Conservation (phyloP, 208 protist genomes). For the Leishmania guyanensis region DNA sequence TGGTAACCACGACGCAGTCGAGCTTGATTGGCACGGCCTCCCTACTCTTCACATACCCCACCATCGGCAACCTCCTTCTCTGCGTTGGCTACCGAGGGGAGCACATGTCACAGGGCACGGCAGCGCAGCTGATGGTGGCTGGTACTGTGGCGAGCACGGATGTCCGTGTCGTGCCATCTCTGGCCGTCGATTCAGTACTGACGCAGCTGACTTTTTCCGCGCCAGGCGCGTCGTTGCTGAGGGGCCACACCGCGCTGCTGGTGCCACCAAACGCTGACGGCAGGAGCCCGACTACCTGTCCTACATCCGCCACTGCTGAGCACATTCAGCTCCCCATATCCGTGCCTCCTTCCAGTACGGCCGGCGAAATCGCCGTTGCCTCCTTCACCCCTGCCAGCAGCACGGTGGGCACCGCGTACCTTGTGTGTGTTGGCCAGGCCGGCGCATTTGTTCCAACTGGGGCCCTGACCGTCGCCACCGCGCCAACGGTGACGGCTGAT, state of each 20-base stretch:
- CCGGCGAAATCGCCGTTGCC: slow-evolving; percentile 21
- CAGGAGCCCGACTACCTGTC: slow-evolving; percentile 2
- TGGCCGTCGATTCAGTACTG: slow-evolving; percentile 28
- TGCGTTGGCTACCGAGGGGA: slow-evolving; percentile 65
- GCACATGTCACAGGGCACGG: slow-evolving; percentile 23
- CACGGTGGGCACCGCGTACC: slow-evolving; percentile 23
- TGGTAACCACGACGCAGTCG: slow-evolving; percentile 36
- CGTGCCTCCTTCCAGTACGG: neutral
- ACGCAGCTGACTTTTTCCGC: slow-evolving; percentile 55
- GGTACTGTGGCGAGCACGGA: slow-evolving; percentile 20
- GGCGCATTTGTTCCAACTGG: slow-evolving; percentile 34
- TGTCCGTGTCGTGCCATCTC: slow-evolving; percentile 26
- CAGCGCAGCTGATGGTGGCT: slow-evolving; percentile 26
- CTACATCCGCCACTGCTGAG: slow-evolving; percentile 5
- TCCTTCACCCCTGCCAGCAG: slow-evolving; percentile 23
- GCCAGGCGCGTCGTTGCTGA: slow-evolving; percentile 37
- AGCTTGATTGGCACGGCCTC: slow-evolving; percentile 34
- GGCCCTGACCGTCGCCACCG: slow-evolving; percentile 30
- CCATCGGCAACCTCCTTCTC: slow-evolving; percentile 28
- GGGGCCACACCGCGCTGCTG: slow-evolving; percentile 28
- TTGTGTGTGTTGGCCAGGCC: slow-evolving; percentile 37
- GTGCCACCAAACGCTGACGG: neutral
- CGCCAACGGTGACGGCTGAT: slow-evolving; percentile 24
- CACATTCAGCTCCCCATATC: slow-evolving; percentile 23
- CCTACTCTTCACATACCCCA: slow-evolving; percentile 21